These are phyloP conservation scores for Austropuccinia psidii DNA, from an alignment of 1,284 basidiomycete genomes.

Conservation along the genomic window DNA sequence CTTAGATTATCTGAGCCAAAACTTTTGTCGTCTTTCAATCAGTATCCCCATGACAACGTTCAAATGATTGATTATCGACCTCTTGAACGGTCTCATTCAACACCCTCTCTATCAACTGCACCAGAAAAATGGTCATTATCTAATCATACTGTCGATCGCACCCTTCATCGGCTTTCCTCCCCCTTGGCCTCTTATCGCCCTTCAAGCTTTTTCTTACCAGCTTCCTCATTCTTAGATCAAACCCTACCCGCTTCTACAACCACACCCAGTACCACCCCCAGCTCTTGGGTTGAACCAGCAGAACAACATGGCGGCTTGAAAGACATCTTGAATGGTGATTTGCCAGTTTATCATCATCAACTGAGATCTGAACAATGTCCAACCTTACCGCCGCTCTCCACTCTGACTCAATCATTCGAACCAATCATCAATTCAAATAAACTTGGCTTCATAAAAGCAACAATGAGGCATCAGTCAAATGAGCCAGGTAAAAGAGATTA, in stretches of 20 bases:
- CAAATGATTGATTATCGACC: background rate
- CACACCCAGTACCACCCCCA: slow-evolving; percentile 9
- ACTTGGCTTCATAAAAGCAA: background rate
- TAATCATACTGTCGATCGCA: background rate
- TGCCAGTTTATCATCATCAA: background rate
- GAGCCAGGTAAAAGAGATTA: too few species aligned
- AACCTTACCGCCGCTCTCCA: slow-evolving; percentile 29
- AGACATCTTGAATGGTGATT: slow-evolving; percentile 27
- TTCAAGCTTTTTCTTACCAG: slow-evolving; percentile 2
- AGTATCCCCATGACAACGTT: background rate
- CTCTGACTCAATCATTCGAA: background rate
- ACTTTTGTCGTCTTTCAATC: background rate
- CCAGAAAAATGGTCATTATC: slow-evolving; percentile 9
- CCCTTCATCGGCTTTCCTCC: background rate
- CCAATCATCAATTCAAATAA: slow-evolving; percentile 12
- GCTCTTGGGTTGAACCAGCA: background rate
- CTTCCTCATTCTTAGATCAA: slow-evolving; percentile 1
- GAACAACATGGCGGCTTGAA: slow-evolving; percentile 13
- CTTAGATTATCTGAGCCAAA: slow-evolving; percentile 1
- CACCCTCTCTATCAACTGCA: slow-evolving; percentile 14
- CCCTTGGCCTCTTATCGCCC: background rate
- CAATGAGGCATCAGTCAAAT: too few species aligned
- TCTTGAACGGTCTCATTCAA: slow-evolving; percentile 8
- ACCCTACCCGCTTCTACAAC: background rate
- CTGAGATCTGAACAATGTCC: background rate